phyloP scores from a whole-genome alignment of 805 yeast species.

The Yueomyces sp. region DNA sequence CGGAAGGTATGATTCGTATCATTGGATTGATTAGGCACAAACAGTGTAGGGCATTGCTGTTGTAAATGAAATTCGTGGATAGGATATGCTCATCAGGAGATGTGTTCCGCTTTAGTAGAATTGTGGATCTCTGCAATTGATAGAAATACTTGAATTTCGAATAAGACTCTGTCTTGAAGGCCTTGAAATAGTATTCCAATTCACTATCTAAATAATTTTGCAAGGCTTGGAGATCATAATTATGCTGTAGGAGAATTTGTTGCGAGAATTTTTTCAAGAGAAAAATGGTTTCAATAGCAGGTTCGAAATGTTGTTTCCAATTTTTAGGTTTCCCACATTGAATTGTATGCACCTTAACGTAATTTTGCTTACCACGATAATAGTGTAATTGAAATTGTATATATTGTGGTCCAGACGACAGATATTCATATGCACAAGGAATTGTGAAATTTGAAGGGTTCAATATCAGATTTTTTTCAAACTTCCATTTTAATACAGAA shows the following conservation, averaged over 20 bases:
- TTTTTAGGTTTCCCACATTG: not conserved
- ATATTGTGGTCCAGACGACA: not conserved
- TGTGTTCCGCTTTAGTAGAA: constrained; percentile 6
- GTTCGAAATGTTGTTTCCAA: not conserved
- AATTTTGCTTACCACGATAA: not conserved
- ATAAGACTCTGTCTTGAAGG: too few species aligned
- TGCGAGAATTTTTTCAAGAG: not conserved
- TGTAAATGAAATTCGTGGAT: constrained; percentile 4
- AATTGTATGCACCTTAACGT: not conserved
- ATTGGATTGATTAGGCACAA: not conserved
- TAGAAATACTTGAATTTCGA: constrained; percentile 1
- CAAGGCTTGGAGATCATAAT: not conserved
- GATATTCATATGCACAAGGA: not conserved
- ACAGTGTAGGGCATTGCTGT: constrained; percentile 1
- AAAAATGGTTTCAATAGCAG: not conserved
- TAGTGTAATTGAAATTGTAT: not conserved
- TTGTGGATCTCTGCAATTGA: constrained; percentile 7
- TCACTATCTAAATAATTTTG: not conserved
- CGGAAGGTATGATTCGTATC: not conserved
- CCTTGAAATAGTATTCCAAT: not conserved
- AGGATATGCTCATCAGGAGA: constrained; percentile 13
- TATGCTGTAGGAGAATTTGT: not conserved
- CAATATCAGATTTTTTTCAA: not conserved
- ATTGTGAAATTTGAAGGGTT: not conserved
- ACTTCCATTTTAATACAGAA: not conserved